Conservation (phyloP, 116 monocot species). For the Posidonia oceanica region DNA sequence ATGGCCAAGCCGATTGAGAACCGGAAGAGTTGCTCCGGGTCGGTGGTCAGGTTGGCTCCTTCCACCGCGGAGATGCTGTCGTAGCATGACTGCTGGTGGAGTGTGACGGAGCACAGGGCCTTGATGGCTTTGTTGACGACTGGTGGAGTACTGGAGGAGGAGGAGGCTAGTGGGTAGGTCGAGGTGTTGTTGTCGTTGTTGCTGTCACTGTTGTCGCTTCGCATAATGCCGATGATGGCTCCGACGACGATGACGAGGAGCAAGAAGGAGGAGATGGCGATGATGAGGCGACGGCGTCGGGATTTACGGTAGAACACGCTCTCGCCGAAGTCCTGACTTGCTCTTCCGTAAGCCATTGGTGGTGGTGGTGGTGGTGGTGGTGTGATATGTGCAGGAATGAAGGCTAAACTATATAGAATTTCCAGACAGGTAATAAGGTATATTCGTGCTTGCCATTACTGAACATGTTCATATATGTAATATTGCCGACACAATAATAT, state of each 20-base stretch:
- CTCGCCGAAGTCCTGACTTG: background rate
- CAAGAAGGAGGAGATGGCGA: constrained; percentile 17
- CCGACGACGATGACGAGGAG: constrained; percentile 24
- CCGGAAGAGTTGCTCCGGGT: constrained; percentile 52
- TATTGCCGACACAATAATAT: no score
- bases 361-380: background rate
- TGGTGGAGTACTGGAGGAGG: constrained; percentile 8
- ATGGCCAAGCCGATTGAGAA: constrained; percentile 33
- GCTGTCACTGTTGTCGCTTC: background rate
- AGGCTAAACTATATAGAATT: no score
- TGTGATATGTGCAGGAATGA: no score
- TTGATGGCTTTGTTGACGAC: constrained; percentile 33
- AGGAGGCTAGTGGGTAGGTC: background rate
- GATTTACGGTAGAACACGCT: constrained; percentile 9
- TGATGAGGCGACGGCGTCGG: constrained; percentile 23
- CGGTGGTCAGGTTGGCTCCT: constrained; percentile 18
- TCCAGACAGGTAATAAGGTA: no score
- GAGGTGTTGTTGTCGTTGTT: background rate
- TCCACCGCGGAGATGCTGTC: constrained; percentile 25
- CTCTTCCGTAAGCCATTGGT: constrained; percentile 5
- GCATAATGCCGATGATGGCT: constrained; percentile 7
- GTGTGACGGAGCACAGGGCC: constrained; percentile 41
- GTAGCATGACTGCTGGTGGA: constrained; percentile 39
- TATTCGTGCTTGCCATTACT: background rate
- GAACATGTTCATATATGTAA: background rate